These are phyloP conservation scores for Ophiostoma perfectum DNA, from an alignment of 2,329 filamentous ascomycete species.

Conservation along the genomic window DNA sequence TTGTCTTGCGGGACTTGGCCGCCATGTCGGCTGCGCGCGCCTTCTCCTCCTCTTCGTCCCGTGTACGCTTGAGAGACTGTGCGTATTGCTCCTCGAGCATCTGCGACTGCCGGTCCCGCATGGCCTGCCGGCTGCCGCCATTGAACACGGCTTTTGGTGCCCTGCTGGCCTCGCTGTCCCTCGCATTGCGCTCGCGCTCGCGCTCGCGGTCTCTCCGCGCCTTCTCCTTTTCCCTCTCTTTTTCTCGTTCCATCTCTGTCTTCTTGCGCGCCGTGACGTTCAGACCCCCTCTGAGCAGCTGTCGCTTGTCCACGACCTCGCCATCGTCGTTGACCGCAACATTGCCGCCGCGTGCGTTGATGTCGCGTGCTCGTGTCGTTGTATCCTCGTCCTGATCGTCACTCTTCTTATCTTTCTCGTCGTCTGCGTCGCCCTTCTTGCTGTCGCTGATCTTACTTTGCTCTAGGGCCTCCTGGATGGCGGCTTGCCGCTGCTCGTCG, in stretches of 20 bases:
- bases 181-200: constrained; percentile 6
- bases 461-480: constrained; percentile 60
- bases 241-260: constrained; percentile 33
- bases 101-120: constrained; percentile 68
- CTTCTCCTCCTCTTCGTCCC: constrained; percentile 64
- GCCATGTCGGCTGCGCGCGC: constrained; percentile 56
- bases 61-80: constrained; percentile 63
- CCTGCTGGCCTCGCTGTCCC: constrained; percentile 26
- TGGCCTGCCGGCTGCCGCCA: constrained; percentile 54
- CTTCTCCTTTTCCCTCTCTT: constrained; percentile 15
- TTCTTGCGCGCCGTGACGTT: constrained; percentile 65
- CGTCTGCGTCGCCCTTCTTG: constrained; percentile 35
- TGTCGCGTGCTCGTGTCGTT: constrained; percentile 58
- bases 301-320: constrained; percentile 77
- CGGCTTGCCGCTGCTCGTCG: constrained; percentile 63
- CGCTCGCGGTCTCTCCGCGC: constrained; percentile 7
- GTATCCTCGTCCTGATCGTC: constrained; percentile 39
- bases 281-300: constrained; percentile 68
- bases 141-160: constrained; percentile 37
- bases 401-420: constrained; percentile 34
- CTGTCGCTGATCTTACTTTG: not conserved
- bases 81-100: constrained; percentile 77
- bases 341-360: constrained; percentile 56
- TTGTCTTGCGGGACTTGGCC: constrained; percentile 72
- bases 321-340: constrained; percentile 76